These are phyloP conservation scores for Euphorbia pulcherrima DNA, from an alignment of 345 rosid genomes.

Conservation along the genomic window DNA sequence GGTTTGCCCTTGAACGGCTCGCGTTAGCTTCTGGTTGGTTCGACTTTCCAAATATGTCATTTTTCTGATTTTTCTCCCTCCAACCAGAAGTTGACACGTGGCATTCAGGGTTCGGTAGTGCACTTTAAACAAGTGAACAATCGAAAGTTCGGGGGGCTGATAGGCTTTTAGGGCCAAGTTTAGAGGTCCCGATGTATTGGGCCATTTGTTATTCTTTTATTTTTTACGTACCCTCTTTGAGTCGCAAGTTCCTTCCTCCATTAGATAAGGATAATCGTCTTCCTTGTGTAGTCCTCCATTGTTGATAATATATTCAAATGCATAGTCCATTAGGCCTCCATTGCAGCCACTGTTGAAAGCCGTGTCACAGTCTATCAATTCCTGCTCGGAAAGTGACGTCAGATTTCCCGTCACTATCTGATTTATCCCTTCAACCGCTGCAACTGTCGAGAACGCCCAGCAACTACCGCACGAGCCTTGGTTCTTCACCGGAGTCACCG, in stretches of 20 bases:
- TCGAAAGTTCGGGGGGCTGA: no score
- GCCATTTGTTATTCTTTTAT: not conserved
- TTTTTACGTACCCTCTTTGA: slow-evolving; percentile 32
- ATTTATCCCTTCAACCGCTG: slow-evolving; percentile 63
- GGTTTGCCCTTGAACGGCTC: no score
- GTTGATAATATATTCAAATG: slow-evolving; percentile 40
- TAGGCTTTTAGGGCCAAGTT: no score
- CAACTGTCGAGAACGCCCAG: slow-evolving; percentile 68
- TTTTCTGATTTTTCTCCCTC: no score
- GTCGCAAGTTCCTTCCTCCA: slow-evolving; percentile 61
- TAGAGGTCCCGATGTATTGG: no score
- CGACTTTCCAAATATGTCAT: no score
- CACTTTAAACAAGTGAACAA: no score
- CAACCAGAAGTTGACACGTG: no score
- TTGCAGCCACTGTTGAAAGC: slow-evolving; percentile 50
- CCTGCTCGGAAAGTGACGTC: slow-evolving; percentile 55
- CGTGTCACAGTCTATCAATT: slow-evolving; percentile 51
- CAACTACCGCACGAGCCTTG: slow-evolving; percentile 83
- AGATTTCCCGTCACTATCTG: slow-evolving; percentile 56
- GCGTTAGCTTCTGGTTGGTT: no score
- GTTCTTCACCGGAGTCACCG: slow-evolving; percentile 65
- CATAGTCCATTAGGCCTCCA: slow-evolving; percentile 63
- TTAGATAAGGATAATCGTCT: slow-evolving; percentile 61
- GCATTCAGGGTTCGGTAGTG: no score
- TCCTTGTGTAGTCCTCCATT: slow-evolving; percentile 58